phyloP scores from a whole-genome alignment of 208 protist genomes.

The Wallacemonas sp. region DNA sequence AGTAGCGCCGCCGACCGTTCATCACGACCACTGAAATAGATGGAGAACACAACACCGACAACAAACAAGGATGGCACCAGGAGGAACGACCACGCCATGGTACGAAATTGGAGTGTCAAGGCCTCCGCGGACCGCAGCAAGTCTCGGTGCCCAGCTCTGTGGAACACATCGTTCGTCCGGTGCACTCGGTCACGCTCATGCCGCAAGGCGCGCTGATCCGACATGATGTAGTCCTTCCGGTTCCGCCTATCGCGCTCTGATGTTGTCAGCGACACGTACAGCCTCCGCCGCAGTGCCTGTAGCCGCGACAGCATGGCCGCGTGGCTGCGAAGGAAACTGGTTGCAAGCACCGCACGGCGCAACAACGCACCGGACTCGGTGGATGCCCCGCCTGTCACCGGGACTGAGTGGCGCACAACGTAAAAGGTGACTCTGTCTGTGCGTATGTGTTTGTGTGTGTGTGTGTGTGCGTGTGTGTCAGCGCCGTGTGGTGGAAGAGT shows the following conservation, averaged over 20 bases:
- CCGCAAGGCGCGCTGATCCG: slow-evolving; percentile 12
- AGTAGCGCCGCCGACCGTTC: neutral
- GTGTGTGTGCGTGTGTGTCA: no score
- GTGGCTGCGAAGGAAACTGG: no score
- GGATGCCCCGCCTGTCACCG: no score
- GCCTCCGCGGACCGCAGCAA: slow-evolving; percentile 14
- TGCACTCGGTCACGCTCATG: slow-evolving; percentile 21
- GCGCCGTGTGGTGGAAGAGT: no score
- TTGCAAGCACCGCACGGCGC: no score
- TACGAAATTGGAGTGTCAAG: slow-evolving; percentile 24
- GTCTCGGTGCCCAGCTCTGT: slow-evolving; percentile 19
- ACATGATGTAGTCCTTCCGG: slow-evolving; percentile 22
- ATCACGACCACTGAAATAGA: slow-evolving; percentile 8
- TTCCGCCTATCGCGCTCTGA: slow-evolving; percentile 20
- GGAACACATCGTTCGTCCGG: slow-evolving; percentile 31
- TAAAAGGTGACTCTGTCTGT: no score
- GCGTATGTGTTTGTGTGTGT: no score
- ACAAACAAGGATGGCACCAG: slow-evolving; percentile 22
- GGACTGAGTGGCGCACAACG: no score
- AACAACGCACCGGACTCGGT: no score
- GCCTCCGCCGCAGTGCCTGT: neutral
- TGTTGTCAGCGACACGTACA: slow-evolving; percentile 34
- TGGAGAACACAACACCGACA: slow-evolving; percentile 1
- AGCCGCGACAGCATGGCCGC: slow-evolving; percentile 4
- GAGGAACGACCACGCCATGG: slow-evolving; percentile 41